Percentiles rank a stretch among this genome's conserved stretches.
Evolutionary conservation across 441 rosid species (phyloP).

Genomic region (Macaranga tanarius): DNA sequence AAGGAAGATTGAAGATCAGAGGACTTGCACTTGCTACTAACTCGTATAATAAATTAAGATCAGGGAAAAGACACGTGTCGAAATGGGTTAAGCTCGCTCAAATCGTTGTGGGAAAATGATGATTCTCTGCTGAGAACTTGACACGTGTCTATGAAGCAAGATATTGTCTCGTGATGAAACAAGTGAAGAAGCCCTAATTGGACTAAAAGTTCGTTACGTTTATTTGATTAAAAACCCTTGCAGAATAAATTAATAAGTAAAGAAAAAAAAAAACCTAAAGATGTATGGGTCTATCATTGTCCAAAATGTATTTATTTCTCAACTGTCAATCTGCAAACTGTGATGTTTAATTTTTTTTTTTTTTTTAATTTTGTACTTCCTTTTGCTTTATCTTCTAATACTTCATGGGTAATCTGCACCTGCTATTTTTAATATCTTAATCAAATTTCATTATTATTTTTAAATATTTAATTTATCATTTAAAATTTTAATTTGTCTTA

Average conservation of each 20-base stretch:
- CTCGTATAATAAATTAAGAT: background rate
- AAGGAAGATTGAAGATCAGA: no score
- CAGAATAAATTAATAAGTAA: background rate
- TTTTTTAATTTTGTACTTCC: no score
- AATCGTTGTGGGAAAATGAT: conserved; percentile 3
- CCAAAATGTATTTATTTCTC: no score
- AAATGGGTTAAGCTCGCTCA: conserved; percentile 10
- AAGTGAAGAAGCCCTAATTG: conserved; percentile 2
- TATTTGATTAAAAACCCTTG: background rate
- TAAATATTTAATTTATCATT: no score
- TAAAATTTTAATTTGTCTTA: no score
- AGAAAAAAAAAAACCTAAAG: no score
- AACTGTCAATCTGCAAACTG: background rate
- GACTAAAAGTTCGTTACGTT: conserved; percentile 1
- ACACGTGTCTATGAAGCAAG: conserved; percentile 5
- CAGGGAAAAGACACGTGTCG: conserved; percentile 12
- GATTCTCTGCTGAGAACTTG: background rate
- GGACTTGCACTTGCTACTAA: background rate
- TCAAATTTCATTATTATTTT: no score
- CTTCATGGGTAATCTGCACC: no score
- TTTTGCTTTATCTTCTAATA: no score
- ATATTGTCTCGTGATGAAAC: conserved; percentile 16
- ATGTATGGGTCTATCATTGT: no score
- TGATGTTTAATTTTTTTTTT: no score
- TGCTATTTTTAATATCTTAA: no score